Percentiles rank a stretch among this genome's conserved stretches.
These are phyloP conservation scores for Rhizomucor miehei DNA, from an alignment of 371 early-diverging fungal species.

Conservation along the genomic window DNA sequence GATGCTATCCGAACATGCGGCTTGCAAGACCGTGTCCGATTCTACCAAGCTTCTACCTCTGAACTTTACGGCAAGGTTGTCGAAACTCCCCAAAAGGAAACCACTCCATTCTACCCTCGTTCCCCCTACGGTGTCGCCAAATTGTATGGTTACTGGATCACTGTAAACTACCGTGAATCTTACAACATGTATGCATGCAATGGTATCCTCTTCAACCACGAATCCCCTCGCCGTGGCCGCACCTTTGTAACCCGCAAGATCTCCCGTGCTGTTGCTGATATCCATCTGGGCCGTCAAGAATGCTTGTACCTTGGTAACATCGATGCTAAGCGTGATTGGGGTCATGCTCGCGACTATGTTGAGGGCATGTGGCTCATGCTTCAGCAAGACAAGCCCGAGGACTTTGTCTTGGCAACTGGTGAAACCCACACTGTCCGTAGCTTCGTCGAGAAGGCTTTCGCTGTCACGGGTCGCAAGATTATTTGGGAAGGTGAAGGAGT, in stretches of 20 bases:
- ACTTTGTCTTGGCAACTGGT: conserved; percentile 83
- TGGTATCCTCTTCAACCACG: conserved; percentile 87
- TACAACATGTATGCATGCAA: conserved; percentile 83
- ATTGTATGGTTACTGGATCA: conserved; percentile 82
- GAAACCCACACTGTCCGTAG: conserved; percentile 84
- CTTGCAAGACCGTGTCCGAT: conserved; percentile 65
- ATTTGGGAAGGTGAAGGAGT: conserved; percentile 80
- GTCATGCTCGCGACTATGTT: conserved; percentile 84
- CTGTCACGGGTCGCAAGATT: conserved; percentile 65
- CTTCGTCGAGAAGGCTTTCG: conserved; percentile 81
- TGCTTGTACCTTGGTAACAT: conserved; percentile 81
- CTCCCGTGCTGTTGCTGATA: conserved; percentile 78
- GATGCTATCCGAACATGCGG: conserved; percentile 84
- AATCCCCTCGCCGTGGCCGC: conserved; percentile 80
- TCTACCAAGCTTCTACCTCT: conserved; percentile 85
- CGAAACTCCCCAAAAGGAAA: conserved; percentile 81
- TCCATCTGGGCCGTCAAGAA: conserved; percentile 67
- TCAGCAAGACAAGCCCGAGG: conserved; percentile 76
- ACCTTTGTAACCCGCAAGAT: conserved; percentile 88
- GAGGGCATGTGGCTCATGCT: conserved; percentile 91
- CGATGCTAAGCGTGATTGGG: conserved; percentile 88
- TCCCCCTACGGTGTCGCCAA: conserved; percentile 88
- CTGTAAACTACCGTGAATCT: conserved; percentile 82
- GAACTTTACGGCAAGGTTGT: conserved; percentile 83
- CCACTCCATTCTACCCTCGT: conserved; percentile 85